Conservation (phyloP, 495 filamentous ascomycete species). For the Entonaema liquescens region DNA sequence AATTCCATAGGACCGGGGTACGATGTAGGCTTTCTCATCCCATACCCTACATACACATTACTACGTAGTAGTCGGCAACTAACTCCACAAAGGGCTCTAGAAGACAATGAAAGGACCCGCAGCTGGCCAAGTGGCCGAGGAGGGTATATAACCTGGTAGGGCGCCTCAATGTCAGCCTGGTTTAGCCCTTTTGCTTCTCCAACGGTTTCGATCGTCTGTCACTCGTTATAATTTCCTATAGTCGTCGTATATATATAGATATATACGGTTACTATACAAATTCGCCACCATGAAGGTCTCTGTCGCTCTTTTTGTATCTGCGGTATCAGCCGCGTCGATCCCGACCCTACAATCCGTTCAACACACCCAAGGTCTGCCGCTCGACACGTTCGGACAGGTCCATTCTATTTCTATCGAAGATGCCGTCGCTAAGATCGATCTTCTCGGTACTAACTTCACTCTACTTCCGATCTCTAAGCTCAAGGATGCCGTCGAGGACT, state of each 20-base stretch:
- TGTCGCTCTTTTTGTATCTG: constrained; percentile 40
- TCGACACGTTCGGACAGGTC: constrained; percentile 37
- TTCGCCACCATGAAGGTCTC: constrained; percentile 43
- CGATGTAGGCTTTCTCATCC: constrained; percentile 1
- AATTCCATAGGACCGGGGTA: constrained; percentile 25
- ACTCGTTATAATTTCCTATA: constrained; percentile 30
- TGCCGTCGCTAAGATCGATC: constrained; percentile 31
- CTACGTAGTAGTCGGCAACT: constrained; percentile 32
- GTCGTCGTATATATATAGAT: constrained; percentile 28
- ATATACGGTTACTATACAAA: constrained; percentile 35
- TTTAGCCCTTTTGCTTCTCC: constrained; percentile 6
- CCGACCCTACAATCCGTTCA: constrained; percentile 10
- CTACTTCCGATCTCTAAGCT: constrained; percentile 37
- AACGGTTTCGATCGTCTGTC: constrained; percentile 43
- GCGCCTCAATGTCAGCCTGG: constrained; percentile 17
- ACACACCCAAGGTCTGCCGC: constrained; percentile 32
- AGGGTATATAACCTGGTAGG: constrained; percentile 29
- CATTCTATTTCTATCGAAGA: constrained; percentile 37
- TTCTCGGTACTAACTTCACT: constrained; percentile 43
- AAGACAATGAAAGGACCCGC: constrained; percentile 28
- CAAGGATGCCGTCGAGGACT: neutral
- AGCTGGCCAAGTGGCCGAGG: constrained; percentile 13
- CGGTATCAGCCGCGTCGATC: constrained; percentile 41
- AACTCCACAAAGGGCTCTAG: constrained; percentile 25
- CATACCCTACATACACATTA: constrained; percentile 4